A percentile compares a stretch with the other conserved stretches of the same genome.
phyloP scores from a whole-genome alignment of 768 basidiomycete species.

The Xerocomus spinulosus region DNA sequence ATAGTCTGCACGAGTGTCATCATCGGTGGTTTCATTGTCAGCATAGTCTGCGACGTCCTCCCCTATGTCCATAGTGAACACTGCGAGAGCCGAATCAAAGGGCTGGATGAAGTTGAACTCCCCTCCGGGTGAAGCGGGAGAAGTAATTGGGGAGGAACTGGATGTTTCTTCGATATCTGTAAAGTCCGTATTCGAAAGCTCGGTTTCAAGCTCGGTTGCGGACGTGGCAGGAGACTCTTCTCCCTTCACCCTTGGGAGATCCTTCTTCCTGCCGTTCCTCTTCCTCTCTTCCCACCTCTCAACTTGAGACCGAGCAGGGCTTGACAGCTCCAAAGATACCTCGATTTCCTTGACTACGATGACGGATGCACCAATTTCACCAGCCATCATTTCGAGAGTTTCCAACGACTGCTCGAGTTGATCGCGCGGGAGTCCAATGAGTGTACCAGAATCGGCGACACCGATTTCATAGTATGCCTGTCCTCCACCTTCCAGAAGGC shows the following conservation, averaged over 20 bases:
- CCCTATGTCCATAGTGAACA: slow-evolving; percentile 49
- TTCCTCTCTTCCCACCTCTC: slow-evolving; percentile 36
- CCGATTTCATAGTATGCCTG: slow-evolving; percentile 81
- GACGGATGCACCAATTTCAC: slow-evolving; percentile 89
- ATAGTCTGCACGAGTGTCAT: background rate
- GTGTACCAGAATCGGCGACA: slow-evolving; percentile 82
- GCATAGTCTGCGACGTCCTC: slow-evolving; percentile 32
- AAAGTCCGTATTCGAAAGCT: slow-evolving; percentile 33
- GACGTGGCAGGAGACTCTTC: slow-evolving; percentile 33
- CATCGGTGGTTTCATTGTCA: slow-evolving; percentile 22
- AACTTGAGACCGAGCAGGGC: slow-evolving; percentile 29
- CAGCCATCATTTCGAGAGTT: slow-evolving; percentile 91
- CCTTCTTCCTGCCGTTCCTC: slow-evolving; percentile 34
- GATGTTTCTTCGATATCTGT: slow-evolving; percentile 35
- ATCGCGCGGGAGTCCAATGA: slow-evolving; percentile 68
- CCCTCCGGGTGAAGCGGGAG: slow-evolving; percentile 5
- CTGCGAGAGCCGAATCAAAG: slow-evolving; percentile 27
- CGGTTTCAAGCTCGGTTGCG: slow-evolving; percentile 39
- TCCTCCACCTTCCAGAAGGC: slow-evolving; percentile 79
- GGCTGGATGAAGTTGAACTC: slow-evolving; percentile 6
- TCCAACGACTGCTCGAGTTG: slow-evolving; percentile 80
- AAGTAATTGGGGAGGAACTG: slow-evolving; percentile 2
- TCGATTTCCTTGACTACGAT: slow-evolving; percentile 88
- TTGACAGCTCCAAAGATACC: slow-evolving; percentile 52
- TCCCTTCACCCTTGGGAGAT: slow-evolving; percentile 20